Base-by-base conservation (phyloP, 169 alveolate species). In the Plasmodium inui region DNA sequence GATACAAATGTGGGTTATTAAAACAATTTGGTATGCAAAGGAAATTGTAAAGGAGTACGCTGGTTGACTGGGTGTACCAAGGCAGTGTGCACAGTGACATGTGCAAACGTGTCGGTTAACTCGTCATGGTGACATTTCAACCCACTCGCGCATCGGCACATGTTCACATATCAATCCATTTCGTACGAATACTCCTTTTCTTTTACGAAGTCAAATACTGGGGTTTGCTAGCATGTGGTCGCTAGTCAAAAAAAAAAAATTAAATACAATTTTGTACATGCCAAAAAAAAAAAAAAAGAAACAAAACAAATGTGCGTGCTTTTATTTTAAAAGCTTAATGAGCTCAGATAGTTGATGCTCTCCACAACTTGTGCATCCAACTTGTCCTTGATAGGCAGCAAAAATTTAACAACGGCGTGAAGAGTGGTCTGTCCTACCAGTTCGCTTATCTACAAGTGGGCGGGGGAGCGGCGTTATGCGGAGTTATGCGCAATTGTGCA, bases 351-450 rank as follows among this genome's bases (percentile, higher is more conserved):
- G 50, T 91, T 91, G 32, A 91, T 91, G 74, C 95, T 91, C 22
- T 82, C 95, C 72, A 81, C 80, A 91, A 91, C 84, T 81, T 91
- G 95, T 0, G 67, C 80, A 82, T 91, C 92, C 32, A 91, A 91
- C 57, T 82, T 80, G 46, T 91, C 95, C 67, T 91, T 91, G 74
- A 91, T 91, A 30, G 95, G 95, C 37, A 81, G 28, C 39, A 91
- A 71, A 70, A 91, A 80, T 46, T 82, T 91, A 81, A 91, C 71
- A 44, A 91, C 82, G 17, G 91, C 84, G 46, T 76, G 57, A 32
- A 91, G 34, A 10, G 79, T 82, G 39, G 86, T 70, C 61, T 80
- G 79, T 17, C 71, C 71, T 30, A 91, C 95, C 9, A 91, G 78
- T 57, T 91, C 95, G 44, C 22, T 82, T 44, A 91, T 91, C 95